A percentile compares a stretch with the other conserved stretches of the same genome.
phyloP scores from a whole-genome alignment of 208 protist species.

The Trichomonas gallinae region DNA sequence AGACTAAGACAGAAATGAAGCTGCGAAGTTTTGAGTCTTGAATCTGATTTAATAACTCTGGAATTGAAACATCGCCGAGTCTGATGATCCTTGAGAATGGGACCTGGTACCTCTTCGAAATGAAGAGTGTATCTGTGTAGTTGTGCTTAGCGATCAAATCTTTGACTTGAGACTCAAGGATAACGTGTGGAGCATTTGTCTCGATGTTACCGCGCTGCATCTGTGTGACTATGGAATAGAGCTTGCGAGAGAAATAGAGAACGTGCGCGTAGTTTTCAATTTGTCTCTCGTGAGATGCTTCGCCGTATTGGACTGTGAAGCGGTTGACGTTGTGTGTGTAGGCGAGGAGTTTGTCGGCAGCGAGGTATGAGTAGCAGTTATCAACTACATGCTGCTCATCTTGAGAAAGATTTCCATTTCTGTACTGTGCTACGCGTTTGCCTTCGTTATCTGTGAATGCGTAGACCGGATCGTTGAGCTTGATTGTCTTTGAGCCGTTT shows the following conservation, averaged over 20 bases:
- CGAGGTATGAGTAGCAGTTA: background rate
- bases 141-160: background rate
- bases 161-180: background rate
- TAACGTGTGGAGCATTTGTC: background rate
- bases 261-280: background rate
- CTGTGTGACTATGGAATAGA: background rate
- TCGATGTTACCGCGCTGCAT: background rate
- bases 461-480: background rate
- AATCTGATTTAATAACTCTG: background rate
- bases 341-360: background rate
- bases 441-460: background rate
- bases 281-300: too few species aligned
- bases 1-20: background rate
- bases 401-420: background rate
- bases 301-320: background rate
- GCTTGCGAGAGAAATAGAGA: background rate
- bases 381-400: too few species aligned
- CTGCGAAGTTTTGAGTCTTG: background rate
- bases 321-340: background rate
- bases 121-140: background rate
- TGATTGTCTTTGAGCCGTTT: background rate
- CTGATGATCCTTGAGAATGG: background rate
- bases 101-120: background rate
- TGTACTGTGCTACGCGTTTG: background rate
- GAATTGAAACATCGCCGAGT: background rate